Conservation (phyloP, 2,329 filamentous ascomycete species). For the Claviceps sp. region DNA sequence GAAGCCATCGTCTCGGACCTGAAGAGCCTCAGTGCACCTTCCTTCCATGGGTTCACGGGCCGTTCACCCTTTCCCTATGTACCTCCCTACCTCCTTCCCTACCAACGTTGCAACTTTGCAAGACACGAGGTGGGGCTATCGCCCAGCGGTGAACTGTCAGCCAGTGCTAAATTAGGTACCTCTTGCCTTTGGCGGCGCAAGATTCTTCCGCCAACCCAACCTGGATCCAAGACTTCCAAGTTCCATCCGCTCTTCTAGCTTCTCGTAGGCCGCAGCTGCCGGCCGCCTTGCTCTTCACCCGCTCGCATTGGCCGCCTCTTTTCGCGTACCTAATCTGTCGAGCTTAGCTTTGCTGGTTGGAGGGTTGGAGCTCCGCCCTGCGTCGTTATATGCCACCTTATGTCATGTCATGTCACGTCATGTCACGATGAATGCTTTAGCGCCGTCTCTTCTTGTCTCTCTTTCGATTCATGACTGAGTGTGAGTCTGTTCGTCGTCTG, state of each 20-base stretch:
- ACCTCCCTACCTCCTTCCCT: background rate
- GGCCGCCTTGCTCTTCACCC: background rate
- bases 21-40: background rate
- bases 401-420: background rate
- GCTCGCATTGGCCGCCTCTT: background rate
- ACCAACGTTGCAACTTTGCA: background rate
- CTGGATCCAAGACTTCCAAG: background rate
- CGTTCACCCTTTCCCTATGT: background rate
- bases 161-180: no score
- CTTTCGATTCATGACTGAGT: background rate
- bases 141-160: background rate
- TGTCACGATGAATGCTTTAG: background rate
- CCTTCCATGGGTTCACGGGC: background rate
- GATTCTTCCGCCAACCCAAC: background rate
- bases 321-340: no score
- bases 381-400: background rate
- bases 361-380: background rate
- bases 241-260: background rate
- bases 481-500: background rate
- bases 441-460: background rate
- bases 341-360: no score
- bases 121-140: background rate
- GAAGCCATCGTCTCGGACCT: background rate
- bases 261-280: background rate
- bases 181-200: background rate